These are phyloP conservation scores for Tylopilus rubrobrunneus DNA, from an alignment of 768 basidiomycete genomes.

Conservation along the genomic window DNA sequence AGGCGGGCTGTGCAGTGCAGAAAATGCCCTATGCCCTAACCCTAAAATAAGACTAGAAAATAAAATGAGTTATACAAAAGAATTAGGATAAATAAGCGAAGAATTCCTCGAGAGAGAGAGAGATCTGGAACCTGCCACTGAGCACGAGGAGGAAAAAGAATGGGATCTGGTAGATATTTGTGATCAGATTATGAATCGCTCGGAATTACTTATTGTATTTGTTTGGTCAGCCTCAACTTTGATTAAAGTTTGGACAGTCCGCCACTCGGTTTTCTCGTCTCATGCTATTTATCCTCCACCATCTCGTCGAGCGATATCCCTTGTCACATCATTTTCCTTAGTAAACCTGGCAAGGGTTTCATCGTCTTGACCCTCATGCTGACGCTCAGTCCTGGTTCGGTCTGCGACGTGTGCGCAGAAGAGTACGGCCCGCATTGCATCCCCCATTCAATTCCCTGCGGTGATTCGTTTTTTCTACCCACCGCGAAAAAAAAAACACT, in stretches of 20 bases:
- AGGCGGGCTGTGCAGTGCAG: constrained; percentile 12
- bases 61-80: neutral
- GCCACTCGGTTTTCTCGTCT: constrained; percentile 34
- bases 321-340: constrained; percentile 38
- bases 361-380: constrained; percentile 56
- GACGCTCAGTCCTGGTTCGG: constrained; percentile 76
- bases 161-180: neutral
- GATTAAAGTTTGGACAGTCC: constrained; percentile 27
- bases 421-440: constrained; percentile 72
- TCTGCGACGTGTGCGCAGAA: constrained; percentile 89
- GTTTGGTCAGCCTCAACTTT: constrained; percentile 28
- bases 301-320: constrained; percentile 41
- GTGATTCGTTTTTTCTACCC: constrained; percentile 32
- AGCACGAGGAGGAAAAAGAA: neutral
- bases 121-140: constrained; percentile 12
- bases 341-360: constrained; percentile 38
- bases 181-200: constrained; percentile 2
- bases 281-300: constrained; percentile 48
- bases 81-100: too few relatives aligned
- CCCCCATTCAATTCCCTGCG: constrained; percentile 81
- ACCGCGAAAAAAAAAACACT: constrained; percentile 27
- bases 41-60: constrained; percentile 15
- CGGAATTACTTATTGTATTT: constrained; percentile 13
- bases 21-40: constrained; percentile 29
- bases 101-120: neutral